Base-by-base conservation (phyloP, 768 basidiomycete genomes). In the Mycena pura region DNA sequence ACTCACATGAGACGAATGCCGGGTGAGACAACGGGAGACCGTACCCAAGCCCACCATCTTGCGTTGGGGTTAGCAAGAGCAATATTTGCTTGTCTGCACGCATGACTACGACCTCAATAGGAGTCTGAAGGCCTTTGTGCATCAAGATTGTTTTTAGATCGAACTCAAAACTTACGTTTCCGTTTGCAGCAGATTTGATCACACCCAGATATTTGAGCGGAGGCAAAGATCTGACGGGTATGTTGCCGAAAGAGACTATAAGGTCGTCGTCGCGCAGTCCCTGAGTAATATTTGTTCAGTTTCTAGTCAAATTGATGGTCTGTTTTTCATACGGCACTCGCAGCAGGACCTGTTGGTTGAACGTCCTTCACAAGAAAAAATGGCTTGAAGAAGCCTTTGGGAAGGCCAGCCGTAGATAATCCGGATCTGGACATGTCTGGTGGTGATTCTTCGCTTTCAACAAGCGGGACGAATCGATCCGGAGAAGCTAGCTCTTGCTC, bases 401-500 rank as follows among this genome's bases (percentile, higher is more conserved):
- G 64, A 4, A 65, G 56, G 13, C 57, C 52, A 28, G 59, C 59
- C 9, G 57, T 66, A n/a, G 57, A 55, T n/a, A 56, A 38, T 11
- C 51, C 55, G 24, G 52, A 39, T 17, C 22, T 21, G 40, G 6
- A n/a, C n/a, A n/a, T n/a, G n/a, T n/a, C n/a, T n/a, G n/a, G 27
- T 24, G 34, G 19, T 25, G 50, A 28, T 40, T 55, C 57, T 32
- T 43, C 29, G 14, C 51, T 22, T 0, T 38, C 44, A 4, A 29
- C 19, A 1, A 46, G 39, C 6, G 51, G 38, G 36, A 34, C 15
- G 22, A 29, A 29, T 27, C 43, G 17, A 2, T 43, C 57, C 1
- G 57, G 56, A 28, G 55, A 38, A 2, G 64, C 64, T 5, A 78
- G 67, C 58, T 68, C 64, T 54, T 70, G 68, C 64, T 84, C 81